These are phyloP conservation scores for Metschnikowia similis DNA, from an alignment of 805 yeast species.

Conservation along the genomic window DNA sequence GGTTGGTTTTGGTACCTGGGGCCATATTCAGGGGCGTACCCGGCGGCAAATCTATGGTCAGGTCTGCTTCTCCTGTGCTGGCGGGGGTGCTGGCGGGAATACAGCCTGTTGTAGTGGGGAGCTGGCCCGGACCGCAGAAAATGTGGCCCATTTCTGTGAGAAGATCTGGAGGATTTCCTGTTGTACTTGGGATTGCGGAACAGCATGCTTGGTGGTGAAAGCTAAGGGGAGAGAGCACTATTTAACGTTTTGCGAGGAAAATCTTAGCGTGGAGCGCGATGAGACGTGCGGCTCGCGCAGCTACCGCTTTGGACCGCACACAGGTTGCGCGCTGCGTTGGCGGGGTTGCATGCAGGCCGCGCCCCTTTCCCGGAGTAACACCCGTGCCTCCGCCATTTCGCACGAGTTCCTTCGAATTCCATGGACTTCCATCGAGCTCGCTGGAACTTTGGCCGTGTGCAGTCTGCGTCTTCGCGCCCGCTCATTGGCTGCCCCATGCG, in stretches of 20 bases:
- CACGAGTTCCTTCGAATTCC: not conserved
- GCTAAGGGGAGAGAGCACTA: constrained; percentile 1
- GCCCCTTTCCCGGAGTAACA: not conserved
- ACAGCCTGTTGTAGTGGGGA: constrained; percentile 3
- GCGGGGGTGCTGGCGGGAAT: constrained; percentile 3
- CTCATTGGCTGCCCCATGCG: not conserved
- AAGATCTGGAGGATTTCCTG: constrained; percentile 21
- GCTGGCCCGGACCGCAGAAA: constrained; percentile 7
- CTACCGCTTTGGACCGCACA: constrained; percentile 4
- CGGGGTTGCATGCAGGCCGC: not conserved
- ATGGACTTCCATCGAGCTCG: not conserved
- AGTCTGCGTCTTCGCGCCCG: not conserved
- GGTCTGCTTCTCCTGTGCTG: not conserved
- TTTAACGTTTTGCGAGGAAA: constrained; percentile 7
- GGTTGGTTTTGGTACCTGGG: not conserved
- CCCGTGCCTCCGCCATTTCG: not conserved
- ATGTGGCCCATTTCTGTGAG: not conserved
- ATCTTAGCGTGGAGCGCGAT: constrained; percentile 10
- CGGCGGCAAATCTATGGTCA: constrained; percentile 5
- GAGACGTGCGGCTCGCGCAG: constrained; percentile 17
- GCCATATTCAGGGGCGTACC: not conserved
- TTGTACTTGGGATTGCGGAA: constrained; percentile 20
- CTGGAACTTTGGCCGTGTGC: not conserved
- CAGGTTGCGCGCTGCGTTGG: not conserved
- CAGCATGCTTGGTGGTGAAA: constrained; percentile 8